phyloP scores from a whole-genome alignment of 1,139 yeast species.

The Pichia sp. region DNA sequence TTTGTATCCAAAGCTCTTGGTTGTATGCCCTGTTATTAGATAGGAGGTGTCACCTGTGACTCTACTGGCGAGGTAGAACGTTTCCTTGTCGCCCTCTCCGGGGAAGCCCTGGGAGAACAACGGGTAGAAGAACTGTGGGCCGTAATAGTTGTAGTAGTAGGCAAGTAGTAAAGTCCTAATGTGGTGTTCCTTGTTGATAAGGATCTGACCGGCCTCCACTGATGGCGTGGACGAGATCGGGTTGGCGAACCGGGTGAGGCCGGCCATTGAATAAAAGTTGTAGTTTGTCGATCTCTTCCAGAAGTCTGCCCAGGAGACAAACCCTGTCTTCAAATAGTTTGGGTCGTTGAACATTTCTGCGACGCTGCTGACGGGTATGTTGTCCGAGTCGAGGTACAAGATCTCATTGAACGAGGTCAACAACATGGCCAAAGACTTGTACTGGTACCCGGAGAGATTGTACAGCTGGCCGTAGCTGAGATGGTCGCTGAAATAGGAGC shows the following conservation, averaged over 20 bases:
- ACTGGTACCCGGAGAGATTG: constrained; percentile 48
- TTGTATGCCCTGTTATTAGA: constrained; percentile 26
- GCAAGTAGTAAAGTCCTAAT: constrained; percentile 28
- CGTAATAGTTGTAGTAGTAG: constrained; percentile 29
- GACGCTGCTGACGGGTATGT: constrained; percentile 53
- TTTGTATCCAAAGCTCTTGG: constrained; percentile 29
- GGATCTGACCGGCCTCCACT: constrained; percentile 31
- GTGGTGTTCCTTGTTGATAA: constrained; percentile 29
- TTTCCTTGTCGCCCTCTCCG: constrained; percentile 33
- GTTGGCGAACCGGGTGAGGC: constrained; percentile 19
- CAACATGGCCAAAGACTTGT: constrained; percentile 58
- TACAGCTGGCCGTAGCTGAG: constrained; percentile 17
- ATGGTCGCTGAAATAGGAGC: constrained; percentile 28
- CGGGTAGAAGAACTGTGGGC: constrained; percentile 31
- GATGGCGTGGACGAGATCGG: constrained; percentile 28
- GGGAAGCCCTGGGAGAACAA: constrained; percentile 32
- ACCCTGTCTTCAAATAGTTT: constrained; percentile 35
- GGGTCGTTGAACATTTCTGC: constrained; percentile 44
- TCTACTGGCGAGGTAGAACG: constrained; percentile 29
- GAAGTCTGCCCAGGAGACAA: constrained; percentile 66
- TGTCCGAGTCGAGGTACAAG: constrained; percentile 66
- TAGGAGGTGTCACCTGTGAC: constrained; percentile 27
- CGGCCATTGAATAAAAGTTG: constrained; percentile 27
- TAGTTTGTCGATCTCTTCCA: constrained; percentile 67
- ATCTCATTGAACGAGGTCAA: constrained; percentile 57